Base-by-base conservation (phyloP, 805 yeast genomes). In the Maudiozyma saulgeensis region DNA sequence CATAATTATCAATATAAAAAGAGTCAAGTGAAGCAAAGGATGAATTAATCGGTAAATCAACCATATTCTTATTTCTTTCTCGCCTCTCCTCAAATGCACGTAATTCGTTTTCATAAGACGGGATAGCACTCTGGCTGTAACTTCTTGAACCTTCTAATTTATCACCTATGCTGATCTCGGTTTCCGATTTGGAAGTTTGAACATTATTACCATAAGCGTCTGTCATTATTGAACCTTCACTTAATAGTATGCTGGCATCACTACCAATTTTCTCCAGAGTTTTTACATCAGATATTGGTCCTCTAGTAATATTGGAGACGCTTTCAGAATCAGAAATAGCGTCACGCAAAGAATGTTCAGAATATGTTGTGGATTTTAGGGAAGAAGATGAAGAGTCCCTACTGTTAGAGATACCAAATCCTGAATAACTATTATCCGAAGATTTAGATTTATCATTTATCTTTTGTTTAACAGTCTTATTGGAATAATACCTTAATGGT, bases 21-120 rank as follows among this genome's bases (percentile, higher is more conserved):
- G 89, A 56, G 41, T 57, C 89, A 59, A 85, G 68, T 0, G 91
- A 84, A 1, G 91, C 93, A 71, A 83, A 84, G 52, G 90, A 82
- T 38, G 85, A 86, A 53, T 80, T 82, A 13, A 82, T 71, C 0
- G 87, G 88, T 35, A 84, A 62, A 6, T 84, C 77, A 37, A 85
- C 85, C 38, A 81, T 75, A 16, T 39, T 47, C 18, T 45, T 45
- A 80, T 19, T 42, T 18, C 31, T 34, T 58, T 82, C 57, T 18
- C 58, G 55, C 41, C 49, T 55, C 13, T 51, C 47, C 38, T 60
- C 63, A 46, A 60, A 61, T 25, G 52, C 53, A 23, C 53, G 51
- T 18, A 62, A 50, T 42, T 61, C 66, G 31, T 52, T 56, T 21
- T 54, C 43, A 45, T 44, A 43, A 13, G 46, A 38, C 4, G 50